Base-by-base conservation (phyloP, 2,329 filamentous ascomycete genomes). In the Fusarium sororula region DNA sequence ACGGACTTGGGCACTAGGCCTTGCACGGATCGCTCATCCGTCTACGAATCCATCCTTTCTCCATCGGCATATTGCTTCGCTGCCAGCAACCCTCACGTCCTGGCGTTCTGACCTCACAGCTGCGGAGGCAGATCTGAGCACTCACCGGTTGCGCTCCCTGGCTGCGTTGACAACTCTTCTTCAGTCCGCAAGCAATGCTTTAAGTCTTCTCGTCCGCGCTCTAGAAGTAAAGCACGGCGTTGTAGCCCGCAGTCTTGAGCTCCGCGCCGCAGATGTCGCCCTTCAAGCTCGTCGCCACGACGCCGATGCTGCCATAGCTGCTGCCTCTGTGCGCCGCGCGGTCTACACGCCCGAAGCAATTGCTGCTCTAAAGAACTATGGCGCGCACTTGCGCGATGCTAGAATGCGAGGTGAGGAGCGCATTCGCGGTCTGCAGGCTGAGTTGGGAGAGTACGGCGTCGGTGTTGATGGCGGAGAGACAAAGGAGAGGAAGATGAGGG, bases 161-260 rank as follows among this genome's bases (percentile, higher is more conserved):
- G 74, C 80, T 12, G 69, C 79, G 6, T 77, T 88, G 3, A 78
- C 81, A 1, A 58, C 63, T 6, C 83, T 88, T 22, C 81, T 89
- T 0, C 75, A 80, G 24, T 75, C 78, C 13, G 83, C 87, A 73
- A 81, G 84, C 13, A 73, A 80, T 7, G 82, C 81, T 0, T 73
- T 89, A 5, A 69, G 81, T 2, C 79, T 82, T 22, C 83, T 90
- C 2, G 78, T 90, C n/a, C 85, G 85, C 60, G 78, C 83, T 6
- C 83, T 90, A 4, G 89, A 90, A 70, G 82, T 84, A 6, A 90
- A 90, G 73, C 88, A 90, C 77, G 86, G 87, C 37, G 81, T 85
- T 26, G 81, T 88, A 9, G 87, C 88, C 4, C 83, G 86, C 9
- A 85, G 83, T 20, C 82, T 89, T 6, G 86, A 87, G 74, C 84